phyloP scores from a whole-genome alignment of 2,329 filamentous ascomycete species.

The Parafenestella ontariensis region DNA sequence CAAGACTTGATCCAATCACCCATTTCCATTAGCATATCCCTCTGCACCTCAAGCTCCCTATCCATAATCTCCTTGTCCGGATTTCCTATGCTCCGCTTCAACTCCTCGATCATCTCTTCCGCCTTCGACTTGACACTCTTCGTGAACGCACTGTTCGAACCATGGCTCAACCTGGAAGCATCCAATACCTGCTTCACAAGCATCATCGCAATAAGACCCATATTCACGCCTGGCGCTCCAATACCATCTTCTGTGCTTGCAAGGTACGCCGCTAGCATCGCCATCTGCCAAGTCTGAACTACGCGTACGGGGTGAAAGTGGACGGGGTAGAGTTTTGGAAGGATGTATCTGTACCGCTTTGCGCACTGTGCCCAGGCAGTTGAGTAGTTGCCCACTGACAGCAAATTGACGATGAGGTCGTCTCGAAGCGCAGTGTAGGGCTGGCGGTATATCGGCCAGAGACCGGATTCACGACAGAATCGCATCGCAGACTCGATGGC shows the following conservation, averaged over 20 bases:
- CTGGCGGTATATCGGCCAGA: conserved; percentile 60
- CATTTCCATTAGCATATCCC: conserved; percentile 38
- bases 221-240: conserved; percentile 47
- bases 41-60: conserved; percentile 35
- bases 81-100: conserved; percentile 30
- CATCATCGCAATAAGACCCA: conserved; percentile 52
- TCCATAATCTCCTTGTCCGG: conserved; percentile 29
- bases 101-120: conserved; percentile 39
- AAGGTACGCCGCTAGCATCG: conserved; percentile 46
- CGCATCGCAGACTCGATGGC: conserved; percentile 51
- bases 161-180: conserved; percentile 53
- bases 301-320: conserved; percentile 62
- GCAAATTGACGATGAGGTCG: conserved; percentile 58
- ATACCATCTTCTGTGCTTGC: conserved; percentile 30
- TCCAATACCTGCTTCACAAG: conserved; percentile 52
- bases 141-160: conserved; percentile 50
- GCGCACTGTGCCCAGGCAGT: conserved; percentile 60
- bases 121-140: conserved; percentile 48
- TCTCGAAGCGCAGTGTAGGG: conserved; percentile 63
- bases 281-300: conserved; percentile 55
- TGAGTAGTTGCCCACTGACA: conserved; percentile 53
- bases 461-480: conserved; percentile 47
- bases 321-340: conserved; percentile 59
- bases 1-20: conserved; percentile 29
- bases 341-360: conserved; percentile 59